Percentiles rank a stretch among this genome's conserved stretches.
These are phyloP conservation scores for Helotiales sp. DNA, from an alignment of 2,329 filamentous ascomycete species.

Conservation along the genomic window DNA sequence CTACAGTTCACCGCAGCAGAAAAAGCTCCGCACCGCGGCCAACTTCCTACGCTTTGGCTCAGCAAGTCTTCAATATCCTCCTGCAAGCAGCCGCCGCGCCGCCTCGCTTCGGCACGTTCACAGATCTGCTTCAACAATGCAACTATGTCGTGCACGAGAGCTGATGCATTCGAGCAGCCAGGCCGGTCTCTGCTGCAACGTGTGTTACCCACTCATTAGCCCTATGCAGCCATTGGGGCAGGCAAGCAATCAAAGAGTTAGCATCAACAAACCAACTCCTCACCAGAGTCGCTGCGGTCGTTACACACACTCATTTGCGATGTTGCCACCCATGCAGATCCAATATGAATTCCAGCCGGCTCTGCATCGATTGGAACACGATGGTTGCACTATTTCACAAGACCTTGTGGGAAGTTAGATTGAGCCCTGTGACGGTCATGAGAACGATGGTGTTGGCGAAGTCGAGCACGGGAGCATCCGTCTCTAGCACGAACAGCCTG, in stretches of 20 bases:
- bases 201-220: conserved; percentile 14
- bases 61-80: too few relatives aligned
- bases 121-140: conserved; percentile 29
- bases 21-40: not conserved
- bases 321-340: conserved; percentile 21
- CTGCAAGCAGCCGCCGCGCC: not conserved
- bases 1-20: conserved; percentile 5
- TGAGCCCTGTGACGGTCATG: conserved; percentile 31
- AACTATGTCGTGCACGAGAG: conserved; percentile 30
- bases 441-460: conserved; percentile 21
- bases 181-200: conserved; percentile 17
- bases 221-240: not conserved
- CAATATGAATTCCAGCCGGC: conserved; percentile 24
- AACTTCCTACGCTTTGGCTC: too few relatives aligned
- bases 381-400: conserved; percentile 28
- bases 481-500: conserved; percentile 5
- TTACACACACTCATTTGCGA: conserved; percentile 25
- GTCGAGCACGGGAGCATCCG: conserved; percentile 30
- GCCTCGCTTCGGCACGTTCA: conserved; percentile 25
- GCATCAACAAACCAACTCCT: not conserved
- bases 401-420: conserved; percentile 5
- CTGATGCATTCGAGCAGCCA: conserved; percentile 22
- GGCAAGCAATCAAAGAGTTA: conserved; percentile 5
- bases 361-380: conserved; percentile 30
- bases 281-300: conserved; percentile 10